phyloP scores from a whole-genome alignment of 1,284 basidiomycete genomes.

The Boletus sp. region DNA sequence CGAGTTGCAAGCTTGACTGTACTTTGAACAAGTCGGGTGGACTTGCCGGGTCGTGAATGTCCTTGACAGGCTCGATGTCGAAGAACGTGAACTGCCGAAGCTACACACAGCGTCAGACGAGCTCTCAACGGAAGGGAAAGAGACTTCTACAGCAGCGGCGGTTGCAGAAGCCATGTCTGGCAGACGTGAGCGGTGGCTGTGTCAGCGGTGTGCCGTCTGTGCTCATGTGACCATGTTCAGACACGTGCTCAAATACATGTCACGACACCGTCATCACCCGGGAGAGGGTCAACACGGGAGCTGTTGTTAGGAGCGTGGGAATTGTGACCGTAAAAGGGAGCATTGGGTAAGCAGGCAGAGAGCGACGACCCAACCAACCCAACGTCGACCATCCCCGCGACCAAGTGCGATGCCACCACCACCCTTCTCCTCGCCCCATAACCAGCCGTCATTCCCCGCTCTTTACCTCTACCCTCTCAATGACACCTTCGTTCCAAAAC shows the following conservation, averaged over 20 bases:
- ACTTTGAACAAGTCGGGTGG: slow-evolving; percentile 79
- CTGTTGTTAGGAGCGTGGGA: slow-evolving; percentile 21
- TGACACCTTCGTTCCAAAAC: slow-evolving; percentile 94
- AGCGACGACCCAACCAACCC: slow-evolving; percentile 9
- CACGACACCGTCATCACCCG: too few species aligned
- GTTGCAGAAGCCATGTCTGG: slow-evolving; percentile 12
- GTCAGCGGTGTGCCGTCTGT: too few species aligned
- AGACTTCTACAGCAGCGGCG: slow-evolving; percentile 16
- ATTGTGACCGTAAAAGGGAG: background rate
- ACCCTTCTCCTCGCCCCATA: slow-evolving; percentile 35
- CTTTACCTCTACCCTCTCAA: slow-evolving; percentile 95
- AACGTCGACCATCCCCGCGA: slow-evolving; percentile 9
- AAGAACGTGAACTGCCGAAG: slow-evolving; percentile 87
- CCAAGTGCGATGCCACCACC: slow-evolving; percentile 39
- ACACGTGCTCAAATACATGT: too few species aligned
- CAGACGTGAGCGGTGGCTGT: too few species aligned
- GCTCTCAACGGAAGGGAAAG: background rate
- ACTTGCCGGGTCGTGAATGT: slow-evolving; percentile 70
- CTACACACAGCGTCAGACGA: slow-evolving; percentile 36
- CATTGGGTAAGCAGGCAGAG: slow-evolving; percentile 16
- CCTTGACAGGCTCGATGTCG: slow-evolving; percentile 70
- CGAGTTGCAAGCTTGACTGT: slow-evolving; percentile 6
- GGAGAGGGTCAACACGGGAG: too few species aligned
- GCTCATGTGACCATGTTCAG: too few species aligned
- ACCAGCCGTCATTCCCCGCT: slow-evolving; percentile 50